Percentiles rank a stretch among this genome's conserved stretches.
These are phyloP conservation scores for Pichia sp. DNA, from an alignment of 1,139 yeast species.

Conservation along the genomic window DNA sequence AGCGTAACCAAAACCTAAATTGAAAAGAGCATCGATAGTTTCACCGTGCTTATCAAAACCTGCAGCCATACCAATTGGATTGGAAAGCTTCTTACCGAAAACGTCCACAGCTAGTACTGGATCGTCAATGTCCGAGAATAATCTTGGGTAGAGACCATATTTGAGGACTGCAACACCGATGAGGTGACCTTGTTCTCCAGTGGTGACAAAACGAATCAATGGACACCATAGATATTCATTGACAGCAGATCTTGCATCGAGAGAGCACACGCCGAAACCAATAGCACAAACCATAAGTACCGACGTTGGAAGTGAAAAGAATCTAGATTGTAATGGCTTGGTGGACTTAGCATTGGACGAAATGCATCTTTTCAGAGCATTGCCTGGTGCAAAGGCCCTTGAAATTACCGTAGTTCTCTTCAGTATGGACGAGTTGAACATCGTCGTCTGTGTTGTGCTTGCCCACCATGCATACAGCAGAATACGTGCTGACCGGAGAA, in stretches of 20 bases:
- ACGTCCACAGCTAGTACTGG: constrained; percentile 51
- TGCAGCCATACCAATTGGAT: constrained; percentile 92
- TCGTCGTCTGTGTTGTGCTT: neutral
- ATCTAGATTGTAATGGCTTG: constrained; percentile 10
- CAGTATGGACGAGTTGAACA: neutral
- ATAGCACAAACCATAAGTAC: constrained; percentile 21
- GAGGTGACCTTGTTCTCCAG: constrained; percentile 80
- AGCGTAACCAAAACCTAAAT: constrained; percentile 79
- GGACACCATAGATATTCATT: constrained; percentile 83
- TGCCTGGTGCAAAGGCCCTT: neutral
- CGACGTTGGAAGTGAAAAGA: constrained; percentile 16
- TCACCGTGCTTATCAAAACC: constrained; percentile 94
- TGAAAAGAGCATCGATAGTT: constrained; percentile 77
- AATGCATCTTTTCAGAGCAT: neutral
- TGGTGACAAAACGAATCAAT: constrained; percentile 57
- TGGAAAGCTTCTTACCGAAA: constrained; percentile 55
- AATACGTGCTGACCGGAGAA: too few species aligned
- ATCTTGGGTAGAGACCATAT: constrained; percentile 58
- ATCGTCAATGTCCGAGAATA: constrained; percentile 50
- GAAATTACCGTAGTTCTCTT: neutral
- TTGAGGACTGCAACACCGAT: constrained; percentile 67
- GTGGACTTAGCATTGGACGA: neutral
- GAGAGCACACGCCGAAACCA: constrained; percentile 25
- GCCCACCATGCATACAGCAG: too few species aligned
- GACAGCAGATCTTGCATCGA: constrained; percentile 76